Evolutionary conservation across 192 early-diverging fungal species (phyloP).

Genomic region (Backusella tarrabulga): DNA sequence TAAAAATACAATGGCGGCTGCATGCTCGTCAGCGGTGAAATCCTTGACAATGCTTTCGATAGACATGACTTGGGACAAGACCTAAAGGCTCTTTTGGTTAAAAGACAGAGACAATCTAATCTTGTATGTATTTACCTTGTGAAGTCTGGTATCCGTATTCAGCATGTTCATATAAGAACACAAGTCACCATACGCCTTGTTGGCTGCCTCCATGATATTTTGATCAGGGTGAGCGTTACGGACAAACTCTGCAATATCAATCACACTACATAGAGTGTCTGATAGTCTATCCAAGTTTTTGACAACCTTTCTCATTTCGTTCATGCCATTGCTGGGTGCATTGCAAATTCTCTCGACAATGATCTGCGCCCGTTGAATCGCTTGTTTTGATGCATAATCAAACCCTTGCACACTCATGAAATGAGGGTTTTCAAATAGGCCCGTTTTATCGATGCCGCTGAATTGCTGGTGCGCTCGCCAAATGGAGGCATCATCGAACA

Average conservation of each 20-base stretch:
- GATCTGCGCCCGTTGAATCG: slow-evolving; percentile 47
- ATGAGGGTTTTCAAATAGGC: slow-evolving; percentile 44
- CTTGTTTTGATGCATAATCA: slow-evolving; percentile 44
- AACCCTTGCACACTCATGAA: slow-evolving; percentile 42
- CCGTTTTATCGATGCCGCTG: background rate
- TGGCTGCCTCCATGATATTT: slow-evolving; percentile 69
- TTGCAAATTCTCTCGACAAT: slow-evolving; percentile 51
- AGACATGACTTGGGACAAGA: slow-evolving; percentile 66
- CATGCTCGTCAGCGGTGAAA: slow-evolving; percentile 69
- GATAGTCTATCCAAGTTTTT: slow-evolving; percentile 87
- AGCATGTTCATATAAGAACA: slow-evolving; percentile 88
- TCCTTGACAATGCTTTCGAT: slow-evolving; percentile 47
- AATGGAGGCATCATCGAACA: slow-evolving; percentile 31
- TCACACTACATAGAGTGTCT: slow-evolving; percentile 86
- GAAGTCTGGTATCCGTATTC: slow-evolving; percentile 88
- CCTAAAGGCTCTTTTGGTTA: slow-evolving; percentile 32
- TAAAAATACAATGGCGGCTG: slow-evolving; percentile 80
- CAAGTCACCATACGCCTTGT: slow-evolving; percentile 70
- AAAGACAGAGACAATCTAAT: too few species aligned
- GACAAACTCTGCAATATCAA: slow-evolving; percentile 92
- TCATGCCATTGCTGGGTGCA: slow-evolving; percentile 43
- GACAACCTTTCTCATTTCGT: slow-evolving; percentile 72
- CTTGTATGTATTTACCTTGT: slow-evolving; percentile 46
- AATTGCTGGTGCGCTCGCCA: slow-evolving; percentile 27
- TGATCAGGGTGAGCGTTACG: slow-evolving; percentile 85